Conservation (phyloP, 352 stramenopile species). For the Globisporangium acanthophoron region DNA sequence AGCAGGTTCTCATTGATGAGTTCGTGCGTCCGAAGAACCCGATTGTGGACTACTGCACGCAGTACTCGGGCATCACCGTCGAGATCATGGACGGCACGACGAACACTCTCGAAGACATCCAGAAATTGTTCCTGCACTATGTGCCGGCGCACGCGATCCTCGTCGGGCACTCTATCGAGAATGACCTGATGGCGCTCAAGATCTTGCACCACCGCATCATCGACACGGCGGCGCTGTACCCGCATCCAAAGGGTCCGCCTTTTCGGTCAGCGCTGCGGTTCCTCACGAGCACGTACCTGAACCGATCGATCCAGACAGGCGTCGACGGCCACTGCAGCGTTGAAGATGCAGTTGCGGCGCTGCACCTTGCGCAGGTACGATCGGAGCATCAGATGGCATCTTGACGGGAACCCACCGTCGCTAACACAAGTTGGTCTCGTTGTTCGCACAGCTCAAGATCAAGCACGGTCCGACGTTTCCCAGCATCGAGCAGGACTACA, state of each 20-base stretch:
- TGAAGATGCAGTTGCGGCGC: conserved; percentile 70
- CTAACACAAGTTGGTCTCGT: neutral
- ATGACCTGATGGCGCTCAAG: conserved; percentile 67
- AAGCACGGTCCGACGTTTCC: conserved; percentile 8
- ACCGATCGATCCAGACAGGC: conserved; percentile 66
- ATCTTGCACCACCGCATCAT: conserved; percentile 74
- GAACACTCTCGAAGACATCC: conserved; percentile 57
- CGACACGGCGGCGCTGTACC: conserved; percentile 79
- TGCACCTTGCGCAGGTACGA: conserved; percentile 54
- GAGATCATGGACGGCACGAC: conserved; percentile 74
- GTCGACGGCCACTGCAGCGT: conserved; percentile 75
- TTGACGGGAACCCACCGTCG: no score
- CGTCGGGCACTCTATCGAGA: conserved; percentile 87
- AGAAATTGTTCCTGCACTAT: conserved; percentile 49
- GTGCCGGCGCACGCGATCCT: conserved; percentile 71
- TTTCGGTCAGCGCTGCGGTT: conserved; percentile 78
- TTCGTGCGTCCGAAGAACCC: conserved; percentile 73
- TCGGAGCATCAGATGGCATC: neutral
- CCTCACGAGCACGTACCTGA: conserved; percentile 64
- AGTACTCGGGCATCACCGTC: conserved; percentile 79
- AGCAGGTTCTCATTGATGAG: conserved; percentile 63
- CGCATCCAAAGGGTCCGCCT: conserved; percentile 68
- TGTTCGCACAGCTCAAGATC: conserved; percentile 51
- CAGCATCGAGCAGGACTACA: conserved; percentile 56
- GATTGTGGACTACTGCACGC: conserved; percentile 87